Base-by-base conservation (phyloP, 2,329 filamentous ascomycete genomes). In the Sclerotinia borealis region DNA sequence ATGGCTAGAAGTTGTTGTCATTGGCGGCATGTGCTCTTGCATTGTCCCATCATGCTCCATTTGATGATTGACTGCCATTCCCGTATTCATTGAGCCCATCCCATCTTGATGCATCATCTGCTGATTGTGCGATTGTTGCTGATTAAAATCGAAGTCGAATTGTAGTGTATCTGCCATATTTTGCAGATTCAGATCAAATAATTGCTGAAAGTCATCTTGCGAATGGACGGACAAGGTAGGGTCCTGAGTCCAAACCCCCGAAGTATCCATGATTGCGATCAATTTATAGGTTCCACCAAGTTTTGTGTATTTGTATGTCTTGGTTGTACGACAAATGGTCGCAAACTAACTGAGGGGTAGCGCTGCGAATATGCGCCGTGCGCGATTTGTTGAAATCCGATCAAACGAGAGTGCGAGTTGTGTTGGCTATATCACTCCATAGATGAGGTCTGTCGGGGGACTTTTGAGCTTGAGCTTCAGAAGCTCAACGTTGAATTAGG, bases 171-270 rank as follows among this genome's bases (percentile, higher is more conserved):
- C 83, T 65, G 75, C 74, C 64, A 87, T 75, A 66, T 75, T 79
- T 36, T 78, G 78, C 77, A 87, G 76, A 63, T 79, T 81, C 78
- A 88, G 83, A 68, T 87, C 81, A 66, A 88, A 78, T 64, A 86
- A 87, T 68, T 87, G 84, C 67, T 85, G 80, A 71, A 88, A 87
- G 45, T 86, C 85, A 72, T 87, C 85, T 54, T 87, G 84, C 58
- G 78, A 73, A 7, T 78, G 69, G 13, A 79, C 73, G 34, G 81
- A 77, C 74, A 85, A 77, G 64, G 78, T 77, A 70, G 85, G 82
- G 69, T 85, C 83, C 71, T 84, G 81, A 56, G 79, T 81, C 85
- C 85, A 87, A 10, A 67, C 67, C 22, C 56, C 59, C 13, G 72
- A 70, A 47, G 73, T 69, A 63, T 74, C 72, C 74, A 75, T 75